Conservation (phyloP, 768 basidiomycete genomes). For the Terana coerulea region DNA sequence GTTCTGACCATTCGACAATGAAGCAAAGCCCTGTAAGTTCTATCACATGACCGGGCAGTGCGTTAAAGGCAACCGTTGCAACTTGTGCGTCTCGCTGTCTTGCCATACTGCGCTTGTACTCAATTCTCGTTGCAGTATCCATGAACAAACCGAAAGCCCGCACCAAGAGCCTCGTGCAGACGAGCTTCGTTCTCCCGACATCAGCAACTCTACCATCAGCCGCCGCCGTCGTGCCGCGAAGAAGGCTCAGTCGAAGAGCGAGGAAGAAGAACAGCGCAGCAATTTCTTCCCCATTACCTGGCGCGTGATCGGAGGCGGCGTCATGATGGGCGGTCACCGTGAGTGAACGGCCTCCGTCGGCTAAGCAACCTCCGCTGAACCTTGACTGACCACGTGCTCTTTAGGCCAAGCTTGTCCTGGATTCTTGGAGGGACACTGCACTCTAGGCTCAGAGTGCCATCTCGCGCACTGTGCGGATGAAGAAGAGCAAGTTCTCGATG, state of each 20-base stretch:
- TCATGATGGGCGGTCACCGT: constrained; percentile 51
- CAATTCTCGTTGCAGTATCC: background rate
- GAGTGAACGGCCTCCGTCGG: constrained; percentile 7
- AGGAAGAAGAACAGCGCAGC: constrained; percentile 30
- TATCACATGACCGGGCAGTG: constrained; percentile 8
- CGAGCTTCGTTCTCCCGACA: background rate
- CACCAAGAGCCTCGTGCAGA: background rate
- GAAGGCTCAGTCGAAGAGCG: constrained; percentile 19
- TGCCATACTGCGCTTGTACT: background rate
- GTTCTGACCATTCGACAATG: background rate
- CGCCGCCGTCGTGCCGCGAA: background rate
- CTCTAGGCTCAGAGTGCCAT: constrained; percentile 25
- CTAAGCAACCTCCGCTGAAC: background rate
- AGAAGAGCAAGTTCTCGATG: background rate
- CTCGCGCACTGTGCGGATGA: constrained; percentile 18
- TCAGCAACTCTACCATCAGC: background rate
- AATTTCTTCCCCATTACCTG: constrained; percentile 64
- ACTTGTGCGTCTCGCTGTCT: constrained; percentile 8
- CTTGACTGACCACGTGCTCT: background rate
- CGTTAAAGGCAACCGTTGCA: constrained; percentile 13
- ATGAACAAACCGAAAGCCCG: too few species aligned
- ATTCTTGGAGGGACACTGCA: constrained; percentile 24
- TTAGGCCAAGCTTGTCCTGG: constrained; percentile 25
- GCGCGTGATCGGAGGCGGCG: constrained; percentile 78
- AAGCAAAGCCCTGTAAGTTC: constrained; percentile 7